These are phyloP conservation scores for Acorus calamus DNA, from an alignment of 106 monocot genomes.

Conservation along the genomic window DNA sequence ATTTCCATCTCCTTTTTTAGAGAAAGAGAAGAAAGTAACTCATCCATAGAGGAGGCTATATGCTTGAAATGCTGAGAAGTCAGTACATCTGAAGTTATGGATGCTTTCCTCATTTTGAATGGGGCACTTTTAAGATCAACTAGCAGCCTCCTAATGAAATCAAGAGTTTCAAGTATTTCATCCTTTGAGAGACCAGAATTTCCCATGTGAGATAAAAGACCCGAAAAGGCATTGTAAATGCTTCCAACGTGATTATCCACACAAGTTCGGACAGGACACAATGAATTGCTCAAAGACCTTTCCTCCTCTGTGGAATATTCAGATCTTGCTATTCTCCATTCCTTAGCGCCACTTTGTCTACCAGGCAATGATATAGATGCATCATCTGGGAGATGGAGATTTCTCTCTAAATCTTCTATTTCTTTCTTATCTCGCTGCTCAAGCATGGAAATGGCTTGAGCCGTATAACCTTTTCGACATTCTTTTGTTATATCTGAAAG, in stretches of 20 bases:
- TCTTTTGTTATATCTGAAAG: slow-evolving; percentile 70
- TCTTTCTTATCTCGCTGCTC: slow-evolving; percentile 42
- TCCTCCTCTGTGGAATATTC: slow-evolving; percentile 46
- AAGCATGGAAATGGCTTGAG: slow-evolving; percentile 32
- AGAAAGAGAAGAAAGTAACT: slow-evolving; percentile 50
- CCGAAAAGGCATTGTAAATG: slow-evolving; percentile 47
- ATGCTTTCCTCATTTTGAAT: slow-evolving; percentile 43
- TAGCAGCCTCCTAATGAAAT: slow-evolving; percentile 37
- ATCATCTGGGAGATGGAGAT: slow-evolving; percentile 25
- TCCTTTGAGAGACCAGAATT: slow-evolving; percentile 25
- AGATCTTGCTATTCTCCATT: slow-evolving; percentile 73
- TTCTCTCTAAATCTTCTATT: slow-evolving; percentile 53
- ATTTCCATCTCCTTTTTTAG: slow-evolving; percentile 35
- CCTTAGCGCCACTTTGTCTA: slow-evolving; percentile 76
- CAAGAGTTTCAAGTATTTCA: slow-evolving; percentile 28
- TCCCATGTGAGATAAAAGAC: slow-evolving; percentile 19
- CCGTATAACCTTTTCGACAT: slow-evolving; percentile 49
- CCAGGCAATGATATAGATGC: slow-evolving; percentile 55
- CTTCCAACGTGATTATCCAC: slow-evolving; percentile 61
- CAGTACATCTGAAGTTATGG: slow-evolving; percentile 18
- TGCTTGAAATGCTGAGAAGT: slow-evolving; percentile 19
- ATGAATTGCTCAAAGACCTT: slow-evolving; percentile 33
- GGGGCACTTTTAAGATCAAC: slow-evolving; percentile 40
- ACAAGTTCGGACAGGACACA: slow-evolving; percentile 54
- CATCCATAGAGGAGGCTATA: slow-evolving; percentile 21